These are phyloP conservation scores for Leccinum pachyderme DNA, from an alignment of 1,284 basidiomycete genomes.

Conservation along the genomic window DNA sequence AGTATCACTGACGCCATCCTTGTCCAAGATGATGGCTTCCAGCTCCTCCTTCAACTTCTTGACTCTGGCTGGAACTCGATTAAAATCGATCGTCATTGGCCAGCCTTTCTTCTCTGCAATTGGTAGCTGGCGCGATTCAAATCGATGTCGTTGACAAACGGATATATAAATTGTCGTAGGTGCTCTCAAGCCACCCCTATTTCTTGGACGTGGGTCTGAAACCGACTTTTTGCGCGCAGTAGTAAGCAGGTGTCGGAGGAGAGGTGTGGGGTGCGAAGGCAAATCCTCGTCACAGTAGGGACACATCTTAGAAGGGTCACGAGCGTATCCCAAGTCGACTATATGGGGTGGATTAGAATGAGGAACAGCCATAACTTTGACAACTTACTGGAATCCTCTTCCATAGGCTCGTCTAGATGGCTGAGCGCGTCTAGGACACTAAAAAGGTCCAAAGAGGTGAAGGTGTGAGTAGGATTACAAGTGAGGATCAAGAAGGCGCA, in stretches of 20 bases:
- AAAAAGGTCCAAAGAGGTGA: neutral
- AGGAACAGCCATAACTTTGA: neutral
- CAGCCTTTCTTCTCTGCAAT: slow-evolving; percentile 66
- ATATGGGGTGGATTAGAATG: neutral
- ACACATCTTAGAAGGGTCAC: slow-evolving; percentile 68
- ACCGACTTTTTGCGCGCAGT: slow-evolving; percentile 50
- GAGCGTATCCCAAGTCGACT: slow-evolving; percentile 21
- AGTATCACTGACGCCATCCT: slow-evolving; percentile 32
- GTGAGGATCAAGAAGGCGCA: slow-evolving; percentile 16
- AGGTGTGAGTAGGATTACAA: neutral
- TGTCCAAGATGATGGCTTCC: slow-evolving; percentile 51
- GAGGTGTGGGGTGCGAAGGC: slow-evolving; percentile 59
- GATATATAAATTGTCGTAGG: slow-evolving; percentile 58
- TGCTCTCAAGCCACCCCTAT: slow-evolving; percentile 65
- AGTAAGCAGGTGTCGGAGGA: slow-evolving; percentile 54
- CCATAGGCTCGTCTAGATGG: slow-evolving; percentile 20
- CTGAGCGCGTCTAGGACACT: slow-evolving; percentile 19
- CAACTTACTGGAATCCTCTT: slow-evolving; percentile 30
- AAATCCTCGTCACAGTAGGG: slow-evolving; percentile 75
- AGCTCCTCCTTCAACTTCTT: slow-evolving; percentile 45
- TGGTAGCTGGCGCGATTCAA: slow-evolving; percentile 69
- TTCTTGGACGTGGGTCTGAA: slow-evolving; percentile 63
- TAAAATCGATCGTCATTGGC: slow-evolving; percentile 72
- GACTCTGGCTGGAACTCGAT: slow-evolving; percentile 50
- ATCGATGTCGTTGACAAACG: slow-evolving; percentile 73